Conservation (phyloP, 129 eudicot genomes). For the Solidago caesia region DNA sequence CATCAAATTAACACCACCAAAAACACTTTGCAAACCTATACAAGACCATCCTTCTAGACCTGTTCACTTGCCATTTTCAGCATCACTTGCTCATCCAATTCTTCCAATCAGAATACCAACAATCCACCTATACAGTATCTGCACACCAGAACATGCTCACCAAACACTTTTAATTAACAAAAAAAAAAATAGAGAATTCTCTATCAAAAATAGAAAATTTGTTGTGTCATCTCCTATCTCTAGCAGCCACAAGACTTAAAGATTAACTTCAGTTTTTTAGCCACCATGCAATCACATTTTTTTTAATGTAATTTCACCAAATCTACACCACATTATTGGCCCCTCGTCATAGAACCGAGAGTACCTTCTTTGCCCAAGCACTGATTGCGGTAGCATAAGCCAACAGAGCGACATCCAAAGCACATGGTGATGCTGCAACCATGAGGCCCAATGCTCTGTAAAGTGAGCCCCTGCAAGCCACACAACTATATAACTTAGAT, state of each 20-base stretch:
- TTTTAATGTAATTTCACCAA: background rate
- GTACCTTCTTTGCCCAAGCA: constrained; percentile 36
- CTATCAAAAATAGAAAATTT: too few relatives aligned
- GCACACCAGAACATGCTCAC: background rate
- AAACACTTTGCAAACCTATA: too few relatives aligned
- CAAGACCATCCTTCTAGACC: too few relatives aligned
- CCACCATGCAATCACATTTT: background rate
- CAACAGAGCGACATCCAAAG: constrained; percentile 90
- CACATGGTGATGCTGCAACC: constrained; percentile 99
- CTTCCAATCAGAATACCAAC: too few relatives aligned
- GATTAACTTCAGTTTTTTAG: background rate
- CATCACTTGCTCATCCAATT: too few relatives aligned
- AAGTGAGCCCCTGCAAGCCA: constrained; percentile 92
- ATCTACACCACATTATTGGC: background rate
- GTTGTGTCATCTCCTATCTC: background rate
- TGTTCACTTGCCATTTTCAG: too few relatives aligned
- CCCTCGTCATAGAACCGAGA: background rate
- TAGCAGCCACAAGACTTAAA: too few relatives aligned
- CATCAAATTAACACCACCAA: too few relatives aligned
- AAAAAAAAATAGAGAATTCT: background rate
- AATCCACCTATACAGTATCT: too few relatives aligned
- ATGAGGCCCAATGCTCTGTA: constrained; percentile 91
- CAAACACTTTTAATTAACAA: background rate
- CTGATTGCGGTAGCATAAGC: constrained; percentile 98
- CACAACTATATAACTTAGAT: background rate